Base-by-base conservation (phyloP, 192 early-diverging fungal genomes). In the Backusella mclennaniae region DNA sequence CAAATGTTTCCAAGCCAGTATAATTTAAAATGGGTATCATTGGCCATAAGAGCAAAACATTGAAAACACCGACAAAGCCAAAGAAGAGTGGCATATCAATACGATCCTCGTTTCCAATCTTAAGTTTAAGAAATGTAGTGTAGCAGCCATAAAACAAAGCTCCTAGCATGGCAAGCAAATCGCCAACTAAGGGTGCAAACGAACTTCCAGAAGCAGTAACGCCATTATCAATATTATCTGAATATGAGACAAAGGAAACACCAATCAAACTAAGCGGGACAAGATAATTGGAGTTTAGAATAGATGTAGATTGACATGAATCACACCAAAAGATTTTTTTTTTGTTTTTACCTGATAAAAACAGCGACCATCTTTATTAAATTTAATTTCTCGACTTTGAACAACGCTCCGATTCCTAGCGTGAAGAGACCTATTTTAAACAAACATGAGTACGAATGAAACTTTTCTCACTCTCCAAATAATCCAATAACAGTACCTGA, bases 91-190 rank as follows among this genome's bases (percentile, higher is more conserved):
- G 88, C 86, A 91, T 90, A 73, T 93, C 83, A 38, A 95, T 81
- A 38, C 90, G 83, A 66, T 82, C 85, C 78, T 93, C 92, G 74
- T 92, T 85, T 73, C 88, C 87, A 67, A 94, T 89, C 38, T 81
- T 84, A 21, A 87, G 79, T 53, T 95, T 94, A 35, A 95, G 84
- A 36, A 95, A 82, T 23, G 91, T 90, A 0, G 89, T 91, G 80
- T 95, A 94, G 71, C 90, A 89, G 15, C 92, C 93, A 82, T 95
- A 95, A 42, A 95, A 88, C 15, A 93, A 77, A 12, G 93, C 93
- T 44, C 92, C 90, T 29, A 90, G 73, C 41, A 95, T 69, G 12
- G 93, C 92, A 69, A 94, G 80, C 17, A 88, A 42, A 74, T 94
- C 92, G n/a, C 94, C 94, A 67, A 91, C 68, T 59, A 92, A 23